Evolutionary conservation across 2,329 filamentous ascomycete species (phyloP).

Genomic region (Rutstroemia sp.): DNA sequence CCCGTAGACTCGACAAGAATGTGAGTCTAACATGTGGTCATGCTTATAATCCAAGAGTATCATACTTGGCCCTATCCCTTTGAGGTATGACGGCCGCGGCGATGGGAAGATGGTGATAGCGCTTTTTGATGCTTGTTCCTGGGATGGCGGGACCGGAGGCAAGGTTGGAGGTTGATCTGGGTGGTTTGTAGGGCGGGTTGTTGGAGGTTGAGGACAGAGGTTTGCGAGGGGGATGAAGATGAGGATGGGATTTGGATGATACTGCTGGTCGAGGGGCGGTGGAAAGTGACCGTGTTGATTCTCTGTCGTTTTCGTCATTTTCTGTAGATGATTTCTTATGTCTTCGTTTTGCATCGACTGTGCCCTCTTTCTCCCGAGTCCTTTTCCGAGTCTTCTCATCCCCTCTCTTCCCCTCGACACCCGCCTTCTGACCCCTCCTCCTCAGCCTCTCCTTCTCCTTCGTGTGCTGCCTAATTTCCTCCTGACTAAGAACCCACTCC

Average conservation of each 20-base stretch:
- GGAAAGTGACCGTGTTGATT: neutral
- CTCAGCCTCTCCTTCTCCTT: slow-evolving; percentile 15
- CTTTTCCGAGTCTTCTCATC: neutral
- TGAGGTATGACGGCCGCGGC: too few species aligned
- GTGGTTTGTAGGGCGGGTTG: neutral
- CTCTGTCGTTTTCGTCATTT: neutral
- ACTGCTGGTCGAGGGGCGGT: neutral
- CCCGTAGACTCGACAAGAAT: neutral
- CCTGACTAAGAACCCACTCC: slow-evolving; percentile 48
- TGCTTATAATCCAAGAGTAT: neutral
- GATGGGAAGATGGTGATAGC: neutral
- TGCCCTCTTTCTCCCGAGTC: neutral
- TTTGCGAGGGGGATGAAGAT: neutral
- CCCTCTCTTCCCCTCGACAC: slow-evolving; percentile 8
- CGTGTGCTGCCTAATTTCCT: slow-evolving; percentile 27
- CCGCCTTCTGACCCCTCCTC: slow-evolving; percentile 18
- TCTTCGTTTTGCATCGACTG: neutral
- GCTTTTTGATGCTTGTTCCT: neutral
- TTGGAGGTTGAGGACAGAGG: neutral
- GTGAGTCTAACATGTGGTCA: neutral
- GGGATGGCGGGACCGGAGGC: too few species aligned
- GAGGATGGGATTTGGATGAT: neutral
- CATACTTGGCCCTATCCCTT: neutral
- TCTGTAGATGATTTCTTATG: neutral
- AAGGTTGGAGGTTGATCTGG: neutral